Percentiles rank a stretch among this genome's conserved stretches.
Conservation (phyloP, 805 yeast genomes). For the Scheffersomyces amazonensis region DNA sequence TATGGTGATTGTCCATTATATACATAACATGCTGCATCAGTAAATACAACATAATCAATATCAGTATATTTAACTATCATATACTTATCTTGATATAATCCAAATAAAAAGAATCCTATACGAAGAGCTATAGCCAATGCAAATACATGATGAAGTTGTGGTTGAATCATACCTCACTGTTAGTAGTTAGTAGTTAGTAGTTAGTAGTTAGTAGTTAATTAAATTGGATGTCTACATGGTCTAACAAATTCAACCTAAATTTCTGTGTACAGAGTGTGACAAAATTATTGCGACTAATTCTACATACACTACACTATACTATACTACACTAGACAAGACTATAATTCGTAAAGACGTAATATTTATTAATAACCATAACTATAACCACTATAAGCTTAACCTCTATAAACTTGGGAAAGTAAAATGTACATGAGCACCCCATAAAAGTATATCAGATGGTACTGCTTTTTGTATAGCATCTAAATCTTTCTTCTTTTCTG, state of each 20-base stretch:
- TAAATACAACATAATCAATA: slow-evolving; percentile 88
- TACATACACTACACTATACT: too few species aligned
- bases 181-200: too few species aligned
- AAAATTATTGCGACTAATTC: too few species aligned
- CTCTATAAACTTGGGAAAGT: slow-evolving; percentile 35
- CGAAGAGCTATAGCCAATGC: slow-evolving; percentile 35
- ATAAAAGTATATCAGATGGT: slow-evolving; percentile 19
- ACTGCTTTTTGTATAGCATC: slow-evolving; percentile 14
- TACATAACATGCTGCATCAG: slow-evolving; percentile 84
- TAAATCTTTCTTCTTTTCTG: slow-evolving; percentile 27
- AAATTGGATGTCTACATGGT: too few species aligned
- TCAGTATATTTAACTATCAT: slow-evolving; percentile 88
- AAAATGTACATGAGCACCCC: slow-evolving; percentile 35
- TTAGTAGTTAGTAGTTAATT: too few species aligned
- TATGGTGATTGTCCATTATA: slow-evolving; percentile 67
- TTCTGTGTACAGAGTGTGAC: too few species aligned
- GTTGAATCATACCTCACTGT: slow-evolving; percentile 8
- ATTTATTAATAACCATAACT: too few species aligned
- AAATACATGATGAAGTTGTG: slow-evolving; percentile 8
- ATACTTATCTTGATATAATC: slow-evolving; percentile 79
- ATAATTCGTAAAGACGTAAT: too few species aligned
- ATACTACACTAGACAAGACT: too few species aligned
- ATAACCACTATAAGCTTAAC: too few species aligned
- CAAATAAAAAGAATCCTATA: slow-evolving; percentile 67
- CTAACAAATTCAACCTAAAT: too few species aligned